These are phyloP conservation scores for Oehlia diaphana DNA, from an alignment of 192 early-diverging fungal genomes.

Conservation along the genomic window DNA sequence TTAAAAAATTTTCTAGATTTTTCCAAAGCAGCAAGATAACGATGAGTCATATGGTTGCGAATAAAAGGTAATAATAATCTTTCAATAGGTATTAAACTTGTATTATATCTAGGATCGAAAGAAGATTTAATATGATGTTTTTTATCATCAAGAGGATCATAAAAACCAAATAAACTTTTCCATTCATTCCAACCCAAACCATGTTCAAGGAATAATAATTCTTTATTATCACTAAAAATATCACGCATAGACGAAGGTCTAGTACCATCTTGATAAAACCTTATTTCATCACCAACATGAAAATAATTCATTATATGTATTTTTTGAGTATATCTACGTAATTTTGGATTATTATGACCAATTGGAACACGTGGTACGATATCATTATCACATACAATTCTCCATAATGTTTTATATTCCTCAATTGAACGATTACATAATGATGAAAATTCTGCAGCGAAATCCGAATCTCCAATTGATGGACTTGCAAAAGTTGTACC, in stretches of 20 bases:
- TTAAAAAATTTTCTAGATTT: neutral
- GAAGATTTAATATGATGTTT: neutral
- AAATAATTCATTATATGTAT: conserved; percentile 14
- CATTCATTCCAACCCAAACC: neutral
- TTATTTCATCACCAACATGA: conserved; percentile 12
- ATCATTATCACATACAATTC: conserved; percentile 48
- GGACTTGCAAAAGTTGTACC: conserved; percentile 49
- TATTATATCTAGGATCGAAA: neutral
- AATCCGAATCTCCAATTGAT: conserved; percentile 45
- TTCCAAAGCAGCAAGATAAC: neutral
- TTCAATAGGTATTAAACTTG: neutral
- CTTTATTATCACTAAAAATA: neutral
- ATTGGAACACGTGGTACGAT: conserved; percentile 44
- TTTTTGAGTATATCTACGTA: conserved; percentile 15
- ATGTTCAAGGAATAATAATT: neutral
- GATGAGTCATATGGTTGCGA: neutral
- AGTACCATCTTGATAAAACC: conserved; percentile 22
- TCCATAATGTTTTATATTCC: conserved; percentile 40
- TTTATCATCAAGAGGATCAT: neutral
- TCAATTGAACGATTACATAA: conserved; percentile 27
- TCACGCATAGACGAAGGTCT: neutral
- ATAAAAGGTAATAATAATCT: neutral
- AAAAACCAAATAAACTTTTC: neutral
- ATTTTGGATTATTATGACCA: conserved; percentile 34
- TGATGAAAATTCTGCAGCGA: conserved; percentile 46